phyloP scores from a whole-genome alignment of 805 yeast genomes.

The Yarrowia hollandica region DNA sequence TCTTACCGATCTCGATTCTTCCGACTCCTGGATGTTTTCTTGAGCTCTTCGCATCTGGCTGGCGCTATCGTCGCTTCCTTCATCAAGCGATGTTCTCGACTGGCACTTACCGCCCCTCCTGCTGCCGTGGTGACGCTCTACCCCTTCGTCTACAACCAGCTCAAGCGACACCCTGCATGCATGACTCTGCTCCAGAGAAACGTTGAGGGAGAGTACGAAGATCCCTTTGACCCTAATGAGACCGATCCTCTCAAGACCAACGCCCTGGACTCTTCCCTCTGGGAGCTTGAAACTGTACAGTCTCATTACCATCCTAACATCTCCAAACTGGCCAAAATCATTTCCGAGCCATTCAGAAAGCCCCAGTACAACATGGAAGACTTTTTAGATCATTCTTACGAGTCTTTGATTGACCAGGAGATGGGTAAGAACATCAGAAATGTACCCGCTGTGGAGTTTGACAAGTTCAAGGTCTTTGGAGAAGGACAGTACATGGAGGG shows the following conservation, averaged over 20 bases:
- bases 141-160: slow-evolving; percentile 87
- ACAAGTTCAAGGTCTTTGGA: slow-evolving; percentile 35
- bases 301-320: slow-evolving; percentile 94
- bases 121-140: slow-evolving; percentile 82
- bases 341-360: slow-evolving; percentile 86
- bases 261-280: slow-evolving; percentile 81
- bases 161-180: slow-evolving; percentile 91
- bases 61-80: slow-evolving; percentile 83
- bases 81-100: slow-evolving; percentile 75
- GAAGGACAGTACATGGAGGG: slow-evolving; percentile 30
- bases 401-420: slow-evolving; percentile 61
- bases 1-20: slow-evolving; percentile 83
- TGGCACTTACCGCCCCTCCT: slow-evolving; percentile 77
- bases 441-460: slow-evolving; percentile 68
- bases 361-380: slow-evolving; percentile 88
- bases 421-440: slow-evolving; percentile 39
- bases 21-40: slow-evolving; percentile 79
- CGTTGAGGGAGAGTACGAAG: slow-evolving; percentile 47
- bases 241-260: slow-evolving; percentile 72
- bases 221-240: slow-evolving; percentile 67
- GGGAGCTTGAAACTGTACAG: slow-evolving; percentile 84
- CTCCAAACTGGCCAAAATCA: slow-evolving; percentile 84
- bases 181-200: slow-evolving; percentile 76
- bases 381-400: slow-evolving; percentile 87
- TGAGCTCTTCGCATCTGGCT: slow-evolving; percentile 84